Percentiles rank a stretch among this genome's conserved stretches.
Conservation (phyloP, 75 land plant species). For the Pinus albicaulis region DNA sequence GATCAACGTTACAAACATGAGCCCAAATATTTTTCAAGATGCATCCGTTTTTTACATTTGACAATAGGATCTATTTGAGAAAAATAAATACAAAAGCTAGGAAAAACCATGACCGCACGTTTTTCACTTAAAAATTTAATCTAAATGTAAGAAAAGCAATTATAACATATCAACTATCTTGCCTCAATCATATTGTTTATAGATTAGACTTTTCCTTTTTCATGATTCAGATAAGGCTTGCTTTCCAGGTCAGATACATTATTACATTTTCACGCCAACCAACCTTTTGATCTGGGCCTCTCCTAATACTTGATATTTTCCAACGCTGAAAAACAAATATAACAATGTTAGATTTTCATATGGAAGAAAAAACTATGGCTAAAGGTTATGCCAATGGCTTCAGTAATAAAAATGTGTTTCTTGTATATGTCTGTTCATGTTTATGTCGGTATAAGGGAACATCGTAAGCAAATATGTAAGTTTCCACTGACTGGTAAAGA, state of each 20-base stretch:
- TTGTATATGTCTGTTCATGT: background rate
- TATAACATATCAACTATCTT: background rate
- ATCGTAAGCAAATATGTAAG: background rate
- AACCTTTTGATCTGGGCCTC: constrained; percentile 3
- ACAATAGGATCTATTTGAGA: too few species aligned
- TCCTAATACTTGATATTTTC: constrained; percentile 8
- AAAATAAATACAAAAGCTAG: too few species aligned
- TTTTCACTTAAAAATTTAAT: too few species aligned
- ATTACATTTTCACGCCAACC: background rate
- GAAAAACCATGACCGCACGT: too few species aligned
- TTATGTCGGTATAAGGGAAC: background rate
- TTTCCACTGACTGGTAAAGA: background rate
- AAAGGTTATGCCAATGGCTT: background rate
- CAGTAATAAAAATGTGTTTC: background rate
- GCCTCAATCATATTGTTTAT: background rate
- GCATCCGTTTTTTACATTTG: too few species aligned
- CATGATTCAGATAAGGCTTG: background rate
- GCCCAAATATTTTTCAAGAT: too few species aligned
- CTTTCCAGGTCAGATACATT: background rate
- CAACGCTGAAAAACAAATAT: constrained; percentile 4
- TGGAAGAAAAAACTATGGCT: background rate
- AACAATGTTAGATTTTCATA: background rate
- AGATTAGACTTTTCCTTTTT: background rate
- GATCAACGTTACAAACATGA: too few species aligned
- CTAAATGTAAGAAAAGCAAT: too few species aligned